These are phyloP conservation scores for Fusarium sp. DNA, from an alignment of 2,329 filamentous ascomycete species.

Conservation along the genomic window DNA sequence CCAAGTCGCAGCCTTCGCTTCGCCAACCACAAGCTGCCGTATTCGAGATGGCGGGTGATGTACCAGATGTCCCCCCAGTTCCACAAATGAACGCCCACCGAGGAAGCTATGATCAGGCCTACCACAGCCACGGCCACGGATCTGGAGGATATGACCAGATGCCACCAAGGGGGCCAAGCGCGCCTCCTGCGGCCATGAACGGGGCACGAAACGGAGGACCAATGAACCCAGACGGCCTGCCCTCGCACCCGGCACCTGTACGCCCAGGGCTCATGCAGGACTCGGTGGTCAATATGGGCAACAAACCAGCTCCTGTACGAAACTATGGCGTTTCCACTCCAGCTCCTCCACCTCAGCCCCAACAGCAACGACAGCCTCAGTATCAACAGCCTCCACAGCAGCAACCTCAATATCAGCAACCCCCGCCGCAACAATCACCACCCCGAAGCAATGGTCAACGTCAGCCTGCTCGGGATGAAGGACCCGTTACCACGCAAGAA, in stretches of 20 bases:
- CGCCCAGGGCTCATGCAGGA: conserved; percentile 72
- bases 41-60: conserved; percentile 79
- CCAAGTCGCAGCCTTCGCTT: conserved; percentile 76
- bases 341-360: conserved; percentile 42
- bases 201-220: conserved; percentile 27
- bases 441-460: conserved; percentile 36
- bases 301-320: conserved; percentile 69
- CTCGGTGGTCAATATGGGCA: conserved; percentile 66
- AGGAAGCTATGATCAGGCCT: conserved; percentile 43
- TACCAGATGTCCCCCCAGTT: conserved; percentile 66
- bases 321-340: conserved; percentile 64
- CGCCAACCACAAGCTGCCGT: conserved; percentile 74
- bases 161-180: conserved; percentile 48
- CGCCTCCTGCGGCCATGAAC: conserved; percentile 44
- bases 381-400: conserved; percentile 45
- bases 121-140: conserved; percentile 13
- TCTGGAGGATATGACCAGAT: conserved; percentile 43
- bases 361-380: conserved; percentile 47
- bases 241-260: conserved; percentile 72
- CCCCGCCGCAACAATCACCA: conserved; percentile 46
- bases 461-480: conserved; percentile 46
- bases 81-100: conserved; percentile 48
- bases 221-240: conserved; percentile 59
- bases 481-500: conserved; percentile 79
- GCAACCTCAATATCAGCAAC: conserved; percentile 46